Percentiles rank a stretch among this genome's conserved stretches.
These are phyloP conservation scores for Lodderomyces parapsilosis DNA, from an alignment of 1,139 yeast genomes.

Conservation along the genomic window DNA sequence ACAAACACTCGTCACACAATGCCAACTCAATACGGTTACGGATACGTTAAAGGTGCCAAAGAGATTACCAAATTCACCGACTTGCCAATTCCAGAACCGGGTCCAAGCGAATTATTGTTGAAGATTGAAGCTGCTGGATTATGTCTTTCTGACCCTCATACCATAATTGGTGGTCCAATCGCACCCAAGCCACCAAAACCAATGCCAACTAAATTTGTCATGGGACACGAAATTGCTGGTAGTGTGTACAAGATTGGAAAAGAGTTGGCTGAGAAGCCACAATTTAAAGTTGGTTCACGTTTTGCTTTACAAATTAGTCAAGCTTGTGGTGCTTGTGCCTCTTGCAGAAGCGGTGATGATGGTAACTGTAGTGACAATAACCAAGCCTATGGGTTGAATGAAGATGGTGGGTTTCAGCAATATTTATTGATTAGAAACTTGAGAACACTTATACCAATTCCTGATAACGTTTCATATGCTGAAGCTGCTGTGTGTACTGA, in stretches of 20 bases:
- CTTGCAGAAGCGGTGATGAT: slow-evolving; percentile 45
- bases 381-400: slow-evolving; percentile 41
- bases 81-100: slow-evolving; percentile 40
- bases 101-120: slow-evolving; percentile 36
- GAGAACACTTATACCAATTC: slow-evolving; percentile 41
- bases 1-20: neutral
- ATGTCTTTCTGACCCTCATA: slow-evolving; percentile 52
- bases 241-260: slow-evolving; percentile 41
- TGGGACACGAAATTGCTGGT: slow-evolving; percentile 64
- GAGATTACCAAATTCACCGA: slow-evolving; percentile 23
- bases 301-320: slow-evolving; percentile 36
- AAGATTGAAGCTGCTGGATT: slow-evolving; percentile 54
- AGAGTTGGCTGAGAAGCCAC: slow-evolving; percentile 23
- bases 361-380: slow-evolving; percentile 29
- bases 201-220: slow-evolving; percentile 33
- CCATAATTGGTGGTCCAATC: slow-evolving; percentile 29
- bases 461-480: slow-evolving; percentile 44
- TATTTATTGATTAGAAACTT: slow-evolving; percentile 39
- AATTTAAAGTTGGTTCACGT: slow-evolving; percentile 35
- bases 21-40: slow-evolving; percentile 22
- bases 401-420: slow-evolving; percentile 53
- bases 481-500: slow-evolving; percentile 51
- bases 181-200: slow-evolving; percentile 18
- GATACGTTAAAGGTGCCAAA: slow-evolving; percentile 22
- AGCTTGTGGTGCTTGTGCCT: slow-evolving; percentile 45